Conservation (phyloP, 225 moss, liverwort and hornwort genomes). For the Polytrichum formosum region DNA sequence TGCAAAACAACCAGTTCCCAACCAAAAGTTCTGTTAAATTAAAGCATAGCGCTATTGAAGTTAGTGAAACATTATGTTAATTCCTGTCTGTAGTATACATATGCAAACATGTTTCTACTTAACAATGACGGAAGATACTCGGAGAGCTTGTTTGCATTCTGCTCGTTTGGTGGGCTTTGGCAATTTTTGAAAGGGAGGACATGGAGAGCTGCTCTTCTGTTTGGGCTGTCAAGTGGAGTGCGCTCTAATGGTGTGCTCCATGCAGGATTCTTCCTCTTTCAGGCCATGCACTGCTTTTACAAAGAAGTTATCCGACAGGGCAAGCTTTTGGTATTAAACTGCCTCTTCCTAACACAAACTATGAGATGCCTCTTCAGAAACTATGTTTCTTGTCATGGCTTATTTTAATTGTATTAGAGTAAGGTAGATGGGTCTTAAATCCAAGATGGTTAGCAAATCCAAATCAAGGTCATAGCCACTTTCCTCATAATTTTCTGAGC, state of each 20-base stretch:
- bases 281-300: conserved; percentile 76
- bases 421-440: too few relatives aligned
- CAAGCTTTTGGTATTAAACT: conserved; percentile 34
- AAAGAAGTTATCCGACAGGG: conserved; percentile 32
- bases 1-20: too few relatives aligned
- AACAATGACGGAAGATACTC: conserved; percentile 62
- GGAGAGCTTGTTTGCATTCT: conserved; percentile 78
- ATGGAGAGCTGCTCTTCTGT: conserved; percentile 64
- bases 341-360: neutral
- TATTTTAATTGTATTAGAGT: too few relatives aligned
- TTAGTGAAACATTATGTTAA: too few relatives aligned
- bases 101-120: conserved; percentile 12
- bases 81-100: neutral
- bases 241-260: conserved; percentile 91
- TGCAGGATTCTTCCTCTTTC: conserved; percentile 84
- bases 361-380: too few relatives aligned
- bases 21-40: too few relatives aligned
- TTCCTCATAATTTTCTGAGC: too few relatives aligned
- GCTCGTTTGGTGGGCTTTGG: conserved; percentile 82
- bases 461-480: too few relatives aligned
- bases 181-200: conserved; percentile 59
- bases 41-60: too few relatives aligned
- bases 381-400: too few relatives aligned
- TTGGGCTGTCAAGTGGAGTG: conserved; percentile 68
- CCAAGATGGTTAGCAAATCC: too few relatives aligned